Conservation (phyloP, 2,329 filamentous ascomycete genomes). For the Sarocladium kiliense region DNA sequence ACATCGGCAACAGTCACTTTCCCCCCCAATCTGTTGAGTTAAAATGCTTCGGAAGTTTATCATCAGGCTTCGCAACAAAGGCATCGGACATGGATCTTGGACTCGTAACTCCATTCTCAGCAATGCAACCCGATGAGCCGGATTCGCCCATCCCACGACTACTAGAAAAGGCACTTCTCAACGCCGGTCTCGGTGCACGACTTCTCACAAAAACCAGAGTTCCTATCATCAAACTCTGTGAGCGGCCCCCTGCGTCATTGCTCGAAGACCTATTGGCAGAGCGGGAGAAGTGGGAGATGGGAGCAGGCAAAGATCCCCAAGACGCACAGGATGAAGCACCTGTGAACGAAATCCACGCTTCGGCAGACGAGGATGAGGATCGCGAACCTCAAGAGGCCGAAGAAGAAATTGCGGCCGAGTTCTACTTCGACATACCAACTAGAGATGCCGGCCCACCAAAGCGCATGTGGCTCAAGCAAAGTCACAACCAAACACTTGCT, state of each 20-base stretch:
- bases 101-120: conserved; percentile 61
- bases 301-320: conserved; percentile 25
- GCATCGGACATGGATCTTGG: conserved; percentile 90
- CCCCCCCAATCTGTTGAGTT: conserved; percentile 56
- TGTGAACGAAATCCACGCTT: background rate
- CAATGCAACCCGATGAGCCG: conserved; percentile 44
- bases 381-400: conserved; percentile 10
- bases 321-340: background rate
- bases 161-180: conserved; percentile 69
- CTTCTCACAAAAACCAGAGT: conserved; percentile 75
- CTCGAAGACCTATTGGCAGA: conserved; percentile 57
- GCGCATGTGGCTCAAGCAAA: conserved; percentile 35
- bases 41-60: conserved; percentile 75
- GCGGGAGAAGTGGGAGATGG: conserved; percentile 66
- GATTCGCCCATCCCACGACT: conserved; percentile 65
- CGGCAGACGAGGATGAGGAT: conserved; percentile 19
- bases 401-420: conserved; percentile 8
- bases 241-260: conserved; percentile 59
- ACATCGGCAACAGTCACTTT: conserved; percentile 37
- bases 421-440: conserved; percentile 18
- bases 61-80: conserved; percentile 80
- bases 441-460: conserved; percentile 14
- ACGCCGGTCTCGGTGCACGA: conserved; percentile 68
- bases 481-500: conserved; percentile 32
- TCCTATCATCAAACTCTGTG: conserved; percentile 83